A percentile compares a stretch with the other conserved stretches of the same genome.
These are phyloP conservation scores for Bryoglossum gracile DNA, from an alignment of 495 filamentous ascomycete species.

Conservation along the genomic window DNA sequence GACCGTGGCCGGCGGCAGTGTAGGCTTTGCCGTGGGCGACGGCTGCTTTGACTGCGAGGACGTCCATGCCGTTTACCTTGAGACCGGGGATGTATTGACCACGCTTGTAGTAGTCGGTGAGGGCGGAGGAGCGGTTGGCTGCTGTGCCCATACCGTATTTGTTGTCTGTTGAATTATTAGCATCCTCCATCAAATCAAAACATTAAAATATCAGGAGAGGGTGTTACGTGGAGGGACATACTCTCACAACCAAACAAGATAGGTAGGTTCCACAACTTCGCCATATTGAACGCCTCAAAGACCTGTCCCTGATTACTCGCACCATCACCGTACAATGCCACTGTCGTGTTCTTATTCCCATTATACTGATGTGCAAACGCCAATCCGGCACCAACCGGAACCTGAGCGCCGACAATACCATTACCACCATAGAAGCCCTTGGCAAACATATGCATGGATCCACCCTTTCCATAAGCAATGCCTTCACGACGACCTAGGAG, in stretches of 20 bases:
- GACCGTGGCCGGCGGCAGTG: conserved; percentile 72
- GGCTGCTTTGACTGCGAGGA: conserved; percentile 94
- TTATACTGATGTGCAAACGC: conserved; percentile 96
- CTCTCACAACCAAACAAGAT: conserved; percentile 97
- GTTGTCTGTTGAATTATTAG: conserved; percentile 63
- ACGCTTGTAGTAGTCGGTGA: conserved; percentile 99
- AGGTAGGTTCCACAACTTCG: conserved; percentile 96
- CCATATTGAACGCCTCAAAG: conserved; percentile 99
- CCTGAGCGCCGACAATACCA: conserved; percentile 97
- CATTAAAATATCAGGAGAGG: not conserved
- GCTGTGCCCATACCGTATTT: conserved; percentile 99
- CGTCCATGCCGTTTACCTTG: conserved; percentile 99
- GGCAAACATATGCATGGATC: conserved; percentile 99
- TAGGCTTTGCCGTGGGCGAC: conserved; percentile 87
- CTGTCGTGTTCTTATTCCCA: conserved; percentile 71
- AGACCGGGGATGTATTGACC: conserved; percentile 99
- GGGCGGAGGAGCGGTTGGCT: conserved; percentile 82
- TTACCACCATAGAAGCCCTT: conserved; percentile 98
- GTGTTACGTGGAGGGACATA: too few relatives aligned
- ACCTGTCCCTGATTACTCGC: conserved; percentile 98
- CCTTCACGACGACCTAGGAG: conserved; percentile 89
- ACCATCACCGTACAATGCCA: conserved; percentile 94
- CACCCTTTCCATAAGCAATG: conserved; percentile 97
- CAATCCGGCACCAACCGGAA: conserved; percentile 92
- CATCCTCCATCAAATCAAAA: too few relatives aligned